Conservation (phyloP, 371 early-diverging fungal species). For the Mucor velutinosus region DNA sequence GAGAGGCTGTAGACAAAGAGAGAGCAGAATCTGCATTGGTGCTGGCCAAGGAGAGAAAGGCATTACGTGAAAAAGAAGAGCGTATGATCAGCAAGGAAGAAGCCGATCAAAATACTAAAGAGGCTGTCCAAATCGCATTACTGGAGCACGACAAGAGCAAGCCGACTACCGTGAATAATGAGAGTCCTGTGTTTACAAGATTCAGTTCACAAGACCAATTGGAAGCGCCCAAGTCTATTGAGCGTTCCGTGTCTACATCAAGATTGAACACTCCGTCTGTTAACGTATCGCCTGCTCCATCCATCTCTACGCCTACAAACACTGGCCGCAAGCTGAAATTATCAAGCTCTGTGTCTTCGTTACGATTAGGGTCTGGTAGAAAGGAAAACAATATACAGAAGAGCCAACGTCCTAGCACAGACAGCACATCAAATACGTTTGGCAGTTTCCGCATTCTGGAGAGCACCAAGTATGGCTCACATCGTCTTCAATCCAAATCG, state of each 20-base stretch:
- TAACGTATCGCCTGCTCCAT: slow-evolving; percentile 26
- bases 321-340: slow-evolving; percentile 16
- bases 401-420: slow-evolving; percentile 7
- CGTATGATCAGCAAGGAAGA: slow-evolving; percentile 18
- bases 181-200: not conserved
- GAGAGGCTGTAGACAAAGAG: slow-evolving; percentile 24
- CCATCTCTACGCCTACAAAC: slow-evolving; percentile 30
- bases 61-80: slow-evolving; percentile 23
- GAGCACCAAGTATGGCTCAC: slow-evolving; percentile 20
- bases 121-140: slow-evolving; percentile 20
- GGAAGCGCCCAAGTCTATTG: slow-evolving; percentile 1
- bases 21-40: slow-evolving; percentile 5
- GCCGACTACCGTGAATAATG: not conserved
- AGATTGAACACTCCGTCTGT: slow-evolving; percentile 28
- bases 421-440: slow-evolving; percentile 4
- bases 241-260: slow-evolving; percentile 33
- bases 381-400: slow-evolving; percentile 13
- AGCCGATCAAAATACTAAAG: slow-evolving; percentile 11
- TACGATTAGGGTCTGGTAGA: slow-evolving; percentile 14
- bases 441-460: slow-evolving; percentile 31
- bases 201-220: not conserved
- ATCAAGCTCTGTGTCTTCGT: slow-evolving; percentile 27
- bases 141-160: slow-evolving; percentile 4
- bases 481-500: slow-evolving; percentile 4
- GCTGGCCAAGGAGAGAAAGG: slow-evolving; percentile 23